phyloP scores from a whole-genome alignment of 129 eudicot species.

The Arctium minus region DNA sequence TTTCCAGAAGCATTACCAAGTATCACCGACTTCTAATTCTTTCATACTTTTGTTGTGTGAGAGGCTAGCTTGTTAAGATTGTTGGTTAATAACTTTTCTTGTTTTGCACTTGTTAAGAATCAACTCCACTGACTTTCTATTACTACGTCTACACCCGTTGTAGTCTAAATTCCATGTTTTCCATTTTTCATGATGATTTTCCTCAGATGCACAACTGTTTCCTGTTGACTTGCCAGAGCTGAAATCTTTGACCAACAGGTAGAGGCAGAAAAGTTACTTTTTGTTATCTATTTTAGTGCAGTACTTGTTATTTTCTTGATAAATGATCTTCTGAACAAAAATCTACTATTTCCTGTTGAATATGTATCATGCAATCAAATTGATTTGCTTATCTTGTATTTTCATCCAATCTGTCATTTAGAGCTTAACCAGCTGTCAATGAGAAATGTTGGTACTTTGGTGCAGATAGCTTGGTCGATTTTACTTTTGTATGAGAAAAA shows the following conservation, averaged over 20 bases:
- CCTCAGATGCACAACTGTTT: constrained; percentile 87
- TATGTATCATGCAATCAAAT: constrained; percentile 14
- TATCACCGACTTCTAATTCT: neutral
- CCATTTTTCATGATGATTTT: constrained; percentile 5
- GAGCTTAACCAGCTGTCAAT: neutral
- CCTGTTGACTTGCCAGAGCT: constrained; percentile 93
- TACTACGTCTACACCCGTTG: neutral
- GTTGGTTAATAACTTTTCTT: neutral
- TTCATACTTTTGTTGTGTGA: constrained; percentile 5
- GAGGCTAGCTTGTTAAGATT: neutral
- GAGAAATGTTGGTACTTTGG: neutral
- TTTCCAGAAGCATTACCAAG: neutral
- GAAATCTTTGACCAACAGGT: constrained; percentile 76
- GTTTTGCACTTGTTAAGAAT: neutral
- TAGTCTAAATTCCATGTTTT: neutral
- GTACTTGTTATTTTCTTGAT: neutral
- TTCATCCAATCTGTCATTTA: neutral
- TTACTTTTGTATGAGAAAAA: too few species aligned
- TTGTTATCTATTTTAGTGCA: neutral
- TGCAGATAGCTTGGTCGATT: too few species aligned
- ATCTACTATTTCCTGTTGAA: neutral
- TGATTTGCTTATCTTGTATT: neutral
- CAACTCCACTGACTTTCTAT: neutral
- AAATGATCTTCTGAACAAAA: neutral
- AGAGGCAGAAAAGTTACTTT: constrained; percentile 7